A percentile compares a stretch with the other conserved stretches of the same genome.
Conservation (phyloP, 352 stramenopile species). For the Globisporangium nagaii region DNA sequence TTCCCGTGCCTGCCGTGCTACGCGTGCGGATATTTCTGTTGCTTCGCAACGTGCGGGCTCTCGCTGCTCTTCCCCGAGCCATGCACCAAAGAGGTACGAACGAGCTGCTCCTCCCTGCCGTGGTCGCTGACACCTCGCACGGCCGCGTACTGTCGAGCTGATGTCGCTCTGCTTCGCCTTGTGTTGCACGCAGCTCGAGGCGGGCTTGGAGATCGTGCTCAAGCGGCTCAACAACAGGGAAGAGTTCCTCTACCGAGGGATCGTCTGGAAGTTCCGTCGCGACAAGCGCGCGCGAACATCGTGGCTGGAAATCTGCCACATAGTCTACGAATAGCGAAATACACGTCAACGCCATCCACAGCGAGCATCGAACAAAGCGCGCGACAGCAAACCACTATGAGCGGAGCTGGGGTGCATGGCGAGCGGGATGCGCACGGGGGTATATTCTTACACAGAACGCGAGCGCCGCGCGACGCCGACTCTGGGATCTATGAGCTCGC, state of each 20-base stretch:
- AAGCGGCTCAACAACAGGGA: conserved; percentile 62
- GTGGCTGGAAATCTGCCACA: conserved; percentile 72
- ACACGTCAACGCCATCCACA: not conserved
- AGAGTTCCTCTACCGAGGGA: conserved; percentile 61
- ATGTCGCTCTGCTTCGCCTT: not conserved
- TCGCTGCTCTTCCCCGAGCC: conserved; percentile 58
- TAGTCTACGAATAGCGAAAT: conserved; percentile 45
- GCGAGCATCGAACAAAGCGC: not conserved
- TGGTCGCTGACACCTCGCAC: no score
- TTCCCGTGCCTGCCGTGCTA: conserved; percentile 73
- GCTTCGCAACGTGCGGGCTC: conserved; percentile 48
- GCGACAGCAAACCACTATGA: no score
- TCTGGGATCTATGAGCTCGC: not conserved
- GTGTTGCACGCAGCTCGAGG: conserved; percentile 30
- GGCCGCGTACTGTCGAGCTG: no score
- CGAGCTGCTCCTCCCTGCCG: no score
- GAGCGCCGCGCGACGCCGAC: not conserved
- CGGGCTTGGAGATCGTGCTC: conserved; percentile 57
- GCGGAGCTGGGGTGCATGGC: not conserved
- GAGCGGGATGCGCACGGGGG: not conserved
- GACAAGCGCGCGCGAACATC: conserved; percentile 37
- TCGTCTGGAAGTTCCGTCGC: conserved; percentile 56
- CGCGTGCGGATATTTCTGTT: conserved; percentile 61
- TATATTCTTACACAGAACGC: conserved; percentile 1
- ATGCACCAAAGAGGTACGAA: conserved; percentile 65